Evolutionary conservation across 2,329 filamentous ascomycete species (phyloP).

Genomic region (Aureobasidium sp.): DNA sequence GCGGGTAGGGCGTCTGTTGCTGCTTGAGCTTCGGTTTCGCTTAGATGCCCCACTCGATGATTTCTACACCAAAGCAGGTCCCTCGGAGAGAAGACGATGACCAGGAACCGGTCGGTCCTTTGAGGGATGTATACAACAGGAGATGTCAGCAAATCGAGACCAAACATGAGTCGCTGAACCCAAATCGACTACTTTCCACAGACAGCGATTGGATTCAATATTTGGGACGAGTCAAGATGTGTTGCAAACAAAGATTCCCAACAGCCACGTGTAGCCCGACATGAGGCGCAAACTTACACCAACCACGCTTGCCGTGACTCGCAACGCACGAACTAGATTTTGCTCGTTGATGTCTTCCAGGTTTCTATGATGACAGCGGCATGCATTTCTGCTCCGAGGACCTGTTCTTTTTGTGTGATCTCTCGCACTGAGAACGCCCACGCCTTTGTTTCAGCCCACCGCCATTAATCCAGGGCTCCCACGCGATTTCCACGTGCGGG

Average conservation of each 20-base stretch:
- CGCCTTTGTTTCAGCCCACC: conserved; percentile 2
- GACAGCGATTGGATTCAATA: neutral
- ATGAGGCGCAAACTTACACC: neutral
- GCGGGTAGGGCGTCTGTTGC: neutral
- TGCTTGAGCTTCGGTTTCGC: neutral
- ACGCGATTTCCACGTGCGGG: neutral
- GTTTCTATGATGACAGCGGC: conserved; percentile 2
- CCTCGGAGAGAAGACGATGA: neutral
- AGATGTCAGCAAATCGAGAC: neutral
- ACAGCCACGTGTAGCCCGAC: neutral
- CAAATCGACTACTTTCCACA: neutral
- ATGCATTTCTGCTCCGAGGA: neutral
- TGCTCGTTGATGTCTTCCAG: neutral
- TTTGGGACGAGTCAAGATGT: neutral
- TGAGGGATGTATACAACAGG: neutral
- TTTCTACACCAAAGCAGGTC: neutral
- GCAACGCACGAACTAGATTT: neutral
- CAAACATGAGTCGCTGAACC: neutral
- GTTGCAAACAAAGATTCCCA: neutral
- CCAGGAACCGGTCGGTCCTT: neutral
- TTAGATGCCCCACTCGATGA: neutral
- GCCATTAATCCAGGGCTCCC: neutral
- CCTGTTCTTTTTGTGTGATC: neutral
- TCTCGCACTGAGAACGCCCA: neutral
- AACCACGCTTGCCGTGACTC: neutral